These are phyloP conservation scores for Cercospora sesami DNA, from an alignment of 2,329 filamentous ascomycete genomes.

Conservation along the genomic window DNA sequence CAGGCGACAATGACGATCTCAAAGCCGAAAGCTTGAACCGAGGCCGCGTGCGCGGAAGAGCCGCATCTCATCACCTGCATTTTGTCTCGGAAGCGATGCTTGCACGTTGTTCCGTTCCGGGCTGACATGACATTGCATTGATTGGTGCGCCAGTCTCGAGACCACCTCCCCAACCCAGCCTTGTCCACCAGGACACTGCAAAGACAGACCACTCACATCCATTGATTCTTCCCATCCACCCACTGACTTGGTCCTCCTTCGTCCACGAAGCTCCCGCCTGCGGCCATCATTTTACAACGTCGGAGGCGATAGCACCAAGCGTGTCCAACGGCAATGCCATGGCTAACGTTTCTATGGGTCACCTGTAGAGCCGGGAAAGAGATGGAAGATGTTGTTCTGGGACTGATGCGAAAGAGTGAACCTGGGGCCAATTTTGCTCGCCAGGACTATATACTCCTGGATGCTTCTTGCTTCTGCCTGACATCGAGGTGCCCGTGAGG, in stretches of 20 bases:
- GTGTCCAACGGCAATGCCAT: no score
- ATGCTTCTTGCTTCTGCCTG: no score
- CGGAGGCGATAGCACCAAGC: no score
- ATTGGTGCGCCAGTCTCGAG: not conserved
- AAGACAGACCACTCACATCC: not conserved
- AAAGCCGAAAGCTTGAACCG: constrained; percentile 15
- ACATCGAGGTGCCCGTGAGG: no score
- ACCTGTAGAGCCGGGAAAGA: no score
- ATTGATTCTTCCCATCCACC: not conserved
- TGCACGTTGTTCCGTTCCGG: not conserved
- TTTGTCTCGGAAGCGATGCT: constrained; percentile 4
- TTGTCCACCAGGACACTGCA: not conserved
- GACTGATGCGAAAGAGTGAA: no score
- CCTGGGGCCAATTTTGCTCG: no score
- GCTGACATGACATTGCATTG: not conserved
- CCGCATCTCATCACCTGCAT: constrained; percentile 3
- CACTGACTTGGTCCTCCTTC: not conserved
- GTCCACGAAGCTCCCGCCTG: not conserved
- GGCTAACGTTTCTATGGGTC: no score
- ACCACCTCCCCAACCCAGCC: not conserved
- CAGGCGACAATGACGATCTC: constrained; percentile 1
- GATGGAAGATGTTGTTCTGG: no score
- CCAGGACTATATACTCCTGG: no score
- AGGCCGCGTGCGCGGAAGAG: constrained; percentile 9
- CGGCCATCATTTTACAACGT: not conserved